Conservation (phyloP, 2,329 filamentous ascomycete genomes). For the Colletotrichum plurivorum region DNA sequence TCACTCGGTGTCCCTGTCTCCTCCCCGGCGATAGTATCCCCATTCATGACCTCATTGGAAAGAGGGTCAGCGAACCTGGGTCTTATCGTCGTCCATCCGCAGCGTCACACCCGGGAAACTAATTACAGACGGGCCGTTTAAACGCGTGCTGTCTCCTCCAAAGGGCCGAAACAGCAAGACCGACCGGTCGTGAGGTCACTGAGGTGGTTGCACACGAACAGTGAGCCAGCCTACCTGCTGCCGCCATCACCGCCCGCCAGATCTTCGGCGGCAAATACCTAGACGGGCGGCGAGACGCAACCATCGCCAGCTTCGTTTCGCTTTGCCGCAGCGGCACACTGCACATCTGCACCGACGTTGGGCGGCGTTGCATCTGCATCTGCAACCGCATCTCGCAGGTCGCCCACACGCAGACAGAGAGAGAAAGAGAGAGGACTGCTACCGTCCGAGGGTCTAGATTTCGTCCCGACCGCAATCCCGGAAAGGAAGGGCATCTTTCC, state of each 20-base stretch:
- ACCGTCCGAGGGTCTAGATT: slow-evolving; percentile 7
- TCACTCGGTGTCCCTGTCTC: not conserved
- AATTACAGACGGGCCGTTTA: slow-evolving; percentile 41
- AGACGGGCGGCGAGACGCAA: slow-evolving; percentile 1
- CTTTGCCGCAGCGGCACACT: slow-evolving; percentile 3
- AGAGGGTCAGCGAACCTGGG: slow-evolving; percentile 23
- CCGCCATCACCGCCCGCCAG: slow-evolving; percentile 3
- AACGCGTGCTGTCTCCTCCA: slow-evolving; percentile 38
- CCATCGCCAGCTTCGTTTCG: slow-evolving; percentile 1
- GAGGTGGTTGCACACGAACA: too few relatives aligned
- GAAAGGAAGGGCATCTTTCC: not conserved
- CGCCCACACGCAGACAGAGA: too few relatives aligned
- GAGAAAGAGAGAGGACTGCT: too few relatives aligned
- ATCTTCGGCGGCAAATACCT: not conserved
- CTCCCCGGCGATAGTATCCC: slow-evolving; percentile 19
- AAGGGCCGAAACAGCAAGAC: slow-evolving; percentile 32
- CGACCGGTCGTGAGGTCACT: not conserved
- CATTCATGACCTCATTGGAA: slow-evolving; percentile 41
- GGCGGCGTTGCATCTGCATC: not conserved
- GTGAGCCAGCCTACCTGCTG: not conserved
- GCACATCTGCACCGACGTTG: not conserved
- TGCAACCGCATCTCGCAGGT: slow-evolving; percentile 23
- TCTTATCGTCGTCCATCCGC: slow-evolving; percentile 32
- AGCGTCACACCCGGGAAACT: slow-evolving; percentile 40
- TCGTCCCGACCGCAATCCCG: not conserved